phyloP scores from a whole-genome alignment of 805 yeast genomes.

The Metschnikowia kofuensis region DNA sequence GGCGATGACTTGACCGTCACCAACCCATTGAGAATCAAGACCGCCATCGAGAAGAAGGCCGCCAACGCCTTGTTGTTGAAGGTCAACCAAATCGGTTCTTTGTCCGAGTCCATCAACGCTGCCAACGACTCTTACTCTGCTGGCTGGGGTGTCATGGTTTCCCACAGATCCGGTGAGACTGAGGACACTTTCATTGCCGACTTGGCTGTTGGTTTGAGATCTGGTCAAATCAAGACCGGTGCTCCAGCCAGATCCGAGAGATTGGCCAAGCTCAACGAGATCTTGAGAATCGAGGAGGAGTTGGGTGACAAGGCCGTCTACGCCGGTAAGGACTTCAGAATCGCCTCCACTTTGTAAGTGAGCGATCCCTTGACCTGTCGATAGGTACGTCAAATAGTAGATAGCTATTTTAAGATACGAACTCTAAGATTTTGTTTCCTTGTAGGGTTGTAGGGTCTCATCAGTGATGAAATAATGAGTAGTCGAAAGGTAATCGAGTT shows the following conservation, averaged over 20 bases:
- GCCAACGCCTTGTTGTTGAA: conserved; percentile 92
- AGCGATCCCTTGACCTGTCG: not conserved
- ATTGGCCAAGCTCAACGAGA: conserved; percentile 98
- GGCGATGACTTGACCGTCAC: conserved; percentile 99
- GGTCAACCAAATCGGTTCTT: conserved; percentile 98
- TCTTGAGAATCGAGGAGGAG: conserved; percentile 97
- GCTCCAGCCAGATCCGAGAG: conserved; percentile 99
- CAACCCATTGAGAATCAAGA: conserved; percentile 91
- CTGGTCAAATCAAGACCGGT: conserved; percentile 99
- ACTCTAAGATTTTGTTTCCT: not conserved
- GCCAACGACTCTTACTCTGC: conserved; percentile 94
- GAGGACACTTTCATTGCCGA: conserved; percentile 99
- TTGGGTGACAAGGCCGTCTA: conserved; percentile 95
- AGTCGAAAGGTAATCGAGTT: too few relatives aligned
- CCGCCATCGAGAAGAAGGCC: conserved; percentile 95
- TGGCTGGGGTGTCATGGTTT: conserved; percentile 99
- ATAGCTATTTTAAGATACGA: conserved; percentile 1
- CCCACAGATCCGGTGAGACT: conserved; percentile 99
- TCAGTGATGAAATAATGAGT: too few relatives aligned
- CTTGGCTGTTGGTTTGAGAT: conserved; percentile 94
- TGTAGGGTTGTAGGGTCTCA: not conserved
- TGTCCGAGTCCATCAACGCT: conserved; percentile 94
- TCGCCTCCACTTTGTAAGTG: conserved; percentile 37
- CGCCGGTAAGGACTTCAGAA: conserved; percentile 92
- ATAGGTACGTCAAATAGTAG: conserved; percentile 4